Evolutionary conservation across 2,329 filamentous ascomycete species (phyloP), one percentile per base, ranked within the genome.

Genomic region (Ophiostoma pallidulum): DNA sequence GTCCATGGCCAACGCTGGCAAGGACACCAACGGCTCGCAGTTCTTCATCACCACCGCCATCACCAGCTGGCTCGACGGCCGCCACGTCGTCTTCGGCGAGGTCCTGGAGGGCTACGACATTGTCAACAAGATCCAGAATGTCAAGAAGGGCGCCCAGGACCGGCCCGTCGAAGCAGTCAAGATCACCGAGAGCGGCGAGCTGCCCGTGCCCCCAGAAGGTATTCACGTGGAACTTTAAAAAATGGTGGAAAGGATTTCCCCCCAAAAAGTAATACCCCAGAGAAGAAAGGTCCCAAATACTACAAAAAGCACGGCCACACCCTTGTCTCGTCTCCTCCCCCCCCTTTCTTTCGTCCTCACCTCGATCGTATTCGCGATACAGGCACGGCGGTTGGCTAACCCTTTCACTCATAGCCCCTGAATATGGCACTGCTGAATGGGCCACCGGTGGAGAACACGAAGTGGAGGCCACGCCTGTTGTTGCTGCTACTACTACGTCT

Each of bases 1-100:
- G 56, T 88, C 84, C 68, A 92, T 88, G 86, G 86, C 84, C 67
- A 90, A 90, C 70, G 78, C 84, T 52, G 86, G 86, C 66, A 78
- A 80, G 66, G 85, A 92, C 68, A 92, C 86, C 73, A 90, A 90
- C 64, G 86, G 86, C 63, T 88, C 83, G 50, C 86, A 92, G 65
- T 92, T 92, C 75, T 92, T 92, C 76, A 90, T 92, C 66, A 92
- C 87, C 61, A 91, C 86, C 57, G 82, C 81, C 61, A 64, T 87
- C 60, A 91, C 86, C 53, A 84, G 80, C 53, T 91, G 87, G 84
- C 80, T 92, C 61, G 84, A 92, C 65, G 85, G 84, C 64, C 76
- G 75, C 59, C 86, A 92, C 71, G 87, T 92, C 60, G 86, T 92
- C 62, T 92, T 92, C 64, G 86, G 86, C 63, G 86, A 94, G 70